Conservation (phyloP, 257 asterid genomes). For the Nicotiana paniculata region DNA sequence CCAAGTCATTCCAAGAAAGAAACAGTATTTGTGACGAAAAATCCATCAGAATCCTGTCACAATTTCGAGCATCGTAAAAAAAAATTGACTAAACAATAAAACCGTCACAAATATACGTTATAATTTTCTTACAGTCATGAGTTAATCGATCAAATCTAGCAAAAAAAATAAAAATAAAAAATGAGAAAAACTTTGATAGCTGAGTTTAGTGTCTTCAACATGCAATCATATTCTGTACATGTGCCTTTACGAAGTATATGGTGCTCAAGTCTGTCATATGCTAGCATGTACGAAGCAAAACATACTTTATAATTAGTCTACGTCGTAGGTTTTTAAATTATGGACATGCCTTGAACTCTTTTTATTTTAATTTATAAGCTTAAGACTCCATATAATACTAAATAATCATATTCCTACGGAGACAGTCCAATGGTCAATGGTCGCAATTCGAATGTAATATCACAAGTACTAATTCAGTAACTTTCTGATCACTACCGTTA, state of each 20-base stretch:
- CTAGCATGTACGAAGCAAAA: neutral
- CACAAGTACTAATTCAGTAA: neutral
- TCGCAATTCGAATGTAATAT: neutral
- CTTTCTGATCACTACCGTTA: neutral
- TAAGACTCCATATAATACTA: neutral
- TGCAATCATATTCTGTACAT: conserved; percentile 14
- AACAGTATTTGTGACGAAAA: too few species aligned
- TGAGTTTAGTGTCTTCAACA: neutral
- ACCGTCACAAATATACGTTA: too few species aligned
- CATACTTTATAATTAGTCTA: neutral
- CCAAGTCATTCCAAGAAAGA: too few species aligned
- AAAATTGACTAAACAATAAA: too few species aligned
- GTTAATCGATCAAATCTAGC: neutral
- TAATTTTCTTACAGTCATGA: too few species aligned
- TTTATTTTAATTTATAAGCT: neutral
- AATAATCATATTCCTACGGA: neutral
- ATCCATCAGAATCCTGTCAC: too few species aligned
- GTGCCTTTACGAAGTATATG: conserved; percentile 14
- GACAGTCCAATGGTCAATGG: neutral
- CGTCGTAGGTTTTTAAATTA: neutral
- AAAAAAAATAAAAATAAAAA: neutral
- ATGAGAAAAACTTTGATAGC: neutral
- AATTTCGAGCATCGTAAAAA: too few species aligned
- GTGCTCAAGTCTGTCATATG: neutral
- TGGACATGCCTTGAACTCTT: neutral